Percentiles rank a stretch among this genome's conserved stretches.
phyloP scores from a whole-genome alignment of 2,329 filamentous ascomycete genomes.

The Fusarium transvaalense region DNA sequence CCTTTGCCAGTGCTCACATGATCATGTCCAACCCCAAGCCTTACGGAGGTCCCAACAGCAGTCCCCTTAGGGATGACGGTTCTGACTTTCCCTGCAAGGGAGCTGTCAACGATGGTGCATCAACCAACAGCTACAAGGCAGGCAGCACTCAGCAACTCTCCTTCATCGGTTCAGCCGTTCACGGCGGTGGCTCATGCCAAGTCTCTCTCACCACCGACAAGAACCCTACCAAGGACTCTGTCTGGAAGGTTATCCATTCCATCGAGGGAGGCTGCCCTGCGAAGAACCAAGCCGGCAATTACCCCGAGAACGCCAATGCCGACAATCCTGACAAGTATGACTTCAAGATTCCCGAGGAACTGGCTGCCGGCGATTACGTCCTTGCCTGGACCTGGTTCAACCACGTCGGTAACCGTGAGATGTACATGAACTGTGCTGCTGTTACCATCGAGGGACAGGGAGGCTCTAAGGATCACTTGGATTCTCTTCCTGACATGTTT shows the following conservation, averaged over 20 bases:
- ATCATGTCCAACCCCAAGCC: slow-evolving; percentile 76
- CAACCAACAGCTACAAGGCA: slow-evolving; percentile 69
- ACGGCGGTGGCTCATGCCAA: slow-evolving; percentile 95
- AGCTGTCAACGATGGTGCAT: slow-evolving; percentile 58
- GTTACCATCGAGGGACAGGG: slow-evolving; percentile 71
- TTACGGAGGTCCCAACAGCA: slow-evolving; percentile 67
- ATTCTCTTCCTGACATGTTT: slow-evolving; percentile 77
- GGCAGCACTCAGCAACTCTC: slow-evolving; percentile 62
- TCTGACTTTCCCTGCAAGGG: slow-evolving; percentile 86
- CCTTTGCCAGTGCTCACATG: slow-evolving; percentile 79
- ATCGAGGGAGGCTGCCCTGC: slow-evolving; percentile 88
- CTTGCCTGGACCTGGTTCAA: slow-evolving; percentile 98
- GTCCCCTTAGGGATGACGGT: slow-evolving; percentile 71
- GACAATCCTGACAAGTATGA: slow-evolving; percentile 69
- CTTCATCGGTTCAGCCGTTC: slow-evolving; percentile 80
- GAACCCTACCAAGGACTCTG: slow-evolving; percentile 72
- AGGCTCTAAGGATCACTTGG: slow-evolving; percentile 65
- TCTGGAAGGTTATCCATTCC: slow-evolving; percentile 91
- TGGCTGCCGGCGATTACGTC: slow-evolving; percentile 81
- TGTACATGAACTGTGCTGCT: slow-evolving; percentile 97
- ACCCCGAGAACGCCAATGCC: slow-evolving; percentile 60
- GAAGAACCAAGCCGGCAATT: slow-evolving; percentile 67
- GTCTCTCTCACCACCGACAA: slow-evolving; percentile 85
- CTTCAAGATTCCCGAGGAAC: slow-evolving; percentile 77
- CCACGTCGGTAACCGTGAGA: slow-evolving; percentile 90